These are phyloP conservation scores for Torulaspora gathmanii DNA, from an alignment of 805 yeast genomes.

Conservation along the genomic window DNA sequence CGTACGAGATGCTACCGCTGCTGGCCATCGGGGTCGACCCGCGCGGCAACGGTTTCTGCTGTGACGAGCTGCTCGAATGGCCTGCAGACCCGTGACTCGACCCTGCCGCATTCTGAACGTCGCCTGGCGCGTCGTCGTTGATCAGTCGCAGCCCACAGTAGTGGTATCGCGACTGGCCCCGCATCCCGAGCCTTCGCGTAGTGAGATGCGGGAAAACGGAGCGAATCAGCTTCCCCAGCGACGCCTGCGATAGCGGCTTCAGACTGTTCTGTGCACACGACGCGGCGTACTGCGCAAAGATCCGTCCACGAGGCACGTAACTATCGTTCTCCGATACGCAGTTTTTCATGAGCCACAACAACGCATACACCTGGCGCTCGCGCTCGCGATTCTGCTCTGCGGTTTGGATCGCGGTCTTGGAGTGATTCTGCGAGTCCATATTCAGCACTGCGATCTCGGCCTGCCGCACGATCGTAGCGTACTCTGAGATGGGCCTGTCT, in stretches of 20 bases:
- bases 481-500: slow-evolving; percentile 40
- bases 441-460: slow-evolving; percentile 37
- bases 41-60: background rate
- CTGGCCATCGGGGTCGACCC: background rate
- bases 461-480: slow-evolving; percentile 43
- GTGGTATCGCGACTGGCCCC: slow-evolving; percentile 81
- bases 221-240: slow-evolving; percentile 70
- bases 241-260: slow-evolving; percentile 66
- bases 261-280: slow-evolving; percentile 51
- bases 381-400: slow-evolving; percentile 45
- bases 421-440: slow-evolving; percentile 29
- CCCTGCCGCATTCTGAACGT: background rate
- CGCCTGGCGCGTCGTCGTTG: background rate
- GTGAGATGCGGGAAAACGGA: slow-evolving; percentile 60
- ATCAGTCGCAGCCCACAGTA: slow-evolving; percentile 65
- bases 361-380: slow-evolving; percentile 72
- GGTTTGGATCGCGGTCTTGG: slow-evolving; percentile 28
- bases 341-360: slow-evolving; percentile 70
- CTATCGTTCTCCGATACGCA: slow-evolving; percentile 49
- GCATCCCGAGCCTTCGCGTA: slow-evolving; percentile 73
- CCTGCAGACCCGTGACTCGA: background rate
- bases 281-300: slow-evolving; percentile 62
- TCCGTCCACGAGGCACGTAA: slow-evolving; percentile 59
- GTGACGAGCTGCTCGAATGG: background rate
- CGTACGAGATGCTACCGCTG: background rate